These are phyloP conservation scores for Rhodotorula sp. DNA, from an alignment of 1,284 basidiomycete genomes.

Conservation along the genomic window DNA sequence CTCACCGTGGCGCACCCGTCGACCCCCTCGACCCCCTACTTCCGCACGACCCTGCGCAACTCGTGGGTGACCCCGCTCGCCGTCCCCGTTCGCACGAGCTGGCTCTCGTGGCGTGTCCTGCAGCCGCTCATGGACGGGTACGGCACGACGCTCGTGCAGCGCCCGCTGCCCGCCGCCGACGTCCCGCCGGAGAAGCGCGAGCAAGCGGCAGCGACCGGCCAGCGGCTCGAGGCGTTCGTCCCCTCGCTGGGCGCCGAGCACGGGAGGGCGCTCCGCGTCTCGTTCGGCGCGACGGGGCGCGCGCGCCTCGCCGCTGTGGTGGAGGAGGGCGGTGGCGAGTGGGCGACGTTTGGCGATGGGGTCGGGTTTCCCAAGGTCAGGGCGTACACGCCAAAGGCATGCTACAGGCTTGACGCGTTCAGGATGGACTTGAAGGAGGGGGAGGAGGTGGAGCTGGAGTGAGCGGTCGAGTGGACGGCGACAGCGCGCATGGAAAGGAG, in stretches of 20 bases:
- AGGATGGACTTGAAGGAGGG: background rate
- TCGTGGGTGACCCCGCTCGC: conserved; percentile 26
- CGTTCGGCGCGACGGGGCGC: conserved; percentile 7
- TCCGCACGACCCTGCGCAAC: conserved; percentile 25
- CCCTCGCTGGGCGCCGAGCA: background rate
- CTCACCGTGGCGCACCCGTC: conserved; percentile 17
- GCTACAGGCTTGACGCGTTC: background rate
- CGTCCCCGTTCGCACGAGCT: conserved; percentile 15
- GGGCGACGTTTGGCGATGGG: conserved; percentile 22
- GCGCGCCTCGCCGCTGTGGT: conserved; percentile 10
- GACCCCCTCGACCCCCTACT: conserved; percentile 25
- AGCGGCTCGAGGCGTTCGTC: background rate
- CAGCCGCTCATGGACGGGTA: conserved; percentile 10
- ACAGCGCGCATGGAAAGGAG: too few species aligned
- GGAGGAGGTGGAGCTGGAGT: background rate
- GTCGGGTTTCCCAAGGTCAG: conserved; percentile 15
- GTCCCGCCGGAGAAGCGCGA: background rate
- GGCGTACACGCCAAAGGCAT: too few species aligned
- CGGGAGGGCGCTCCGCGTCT: conserved; percentile 16
- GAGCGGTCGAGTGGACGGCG: too few species aligned
- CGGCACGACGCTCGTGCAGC: conserved; percentile 8
- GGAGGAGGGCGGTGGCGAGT: background rate
- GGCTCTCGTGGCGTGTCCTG: conserved; percentile 14
- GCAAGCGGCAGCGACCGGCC: background rate
- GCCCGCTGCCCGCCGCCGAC: conserved; percentile 1